Evolutionary conservation across 2,329 filamentous ascomycete genomes (phyloP).

Genomic region (Cytospora schulzeri): DNA sequence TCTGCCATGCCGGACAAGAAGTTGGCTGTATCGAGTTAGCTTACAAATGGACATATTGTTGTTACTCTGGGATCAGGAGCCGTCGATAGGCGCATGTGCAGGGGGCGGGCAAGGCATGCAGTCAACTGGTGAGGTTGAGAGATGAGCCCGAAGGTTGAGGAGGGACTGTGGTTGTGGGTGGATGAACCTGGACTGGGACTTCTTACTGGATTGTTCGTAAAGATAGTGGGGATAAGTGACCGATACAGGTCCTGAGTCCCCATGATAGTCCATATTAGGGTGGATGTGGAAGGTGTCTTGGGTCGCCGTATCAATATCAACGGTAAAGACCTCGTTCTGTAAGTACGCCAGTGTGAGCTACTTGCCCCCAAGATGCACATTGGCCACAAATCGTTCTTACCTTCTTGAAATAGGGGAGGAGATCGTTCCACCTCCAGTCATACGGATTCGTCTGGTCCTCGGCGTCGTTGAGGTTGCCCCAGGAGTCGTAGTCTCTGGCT

Average conservation of each 20-base stretch:
- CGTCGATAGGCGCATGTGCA: background rate
- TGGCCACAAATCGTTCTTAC: slow-evolving; percentile 31
- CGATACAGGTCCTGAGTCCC: slow-evolving; percentile 40
- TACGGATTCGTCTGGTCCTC: slow-evolving; percentile 27
- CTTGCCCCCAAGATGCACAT: background rate
- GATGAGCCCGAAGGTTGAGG: background rate
- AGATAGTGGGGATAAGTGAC: slow-evolving; percentile 43
- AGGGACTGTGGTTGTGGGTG: background rate
- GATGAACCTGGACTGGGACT: background rate
- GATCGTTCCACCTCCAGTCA: slow-evolving; percentile 44
- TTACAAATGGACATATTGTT: background rate
- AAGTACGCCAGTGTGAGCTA: background rate
- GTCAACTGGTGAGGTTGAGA: background rate
- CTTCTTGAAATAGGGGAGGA: slow-evolving; percentile 54
- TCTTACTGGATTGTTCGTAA: slow-evolving; percentile 44
- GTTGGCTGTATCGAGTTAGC: slow-evolving; percentile 35
- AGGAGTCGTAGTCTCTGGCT: slow-evolving; percentile 45
- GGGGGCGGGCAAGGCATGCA: background rate
- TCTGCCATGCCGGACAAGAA: slow-evolving; percentile 42
- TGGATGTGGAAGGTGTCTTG: slow-evolving; percentile 33
- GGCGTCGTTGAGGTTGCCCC: slow-evolving; percentile 45
- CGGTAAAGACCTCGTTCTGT: slow-evolving; percentile 43
- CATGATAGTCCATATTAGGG: slow-evolving; percentile 37
- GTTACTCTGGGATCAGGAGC: background rate
- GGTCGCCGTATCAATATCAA: slow-evolving; percentile 31